phyloP scores from a whole-genome alignment of 805 yeast species.

The Scheffersomyces ergatensis region DNA sequence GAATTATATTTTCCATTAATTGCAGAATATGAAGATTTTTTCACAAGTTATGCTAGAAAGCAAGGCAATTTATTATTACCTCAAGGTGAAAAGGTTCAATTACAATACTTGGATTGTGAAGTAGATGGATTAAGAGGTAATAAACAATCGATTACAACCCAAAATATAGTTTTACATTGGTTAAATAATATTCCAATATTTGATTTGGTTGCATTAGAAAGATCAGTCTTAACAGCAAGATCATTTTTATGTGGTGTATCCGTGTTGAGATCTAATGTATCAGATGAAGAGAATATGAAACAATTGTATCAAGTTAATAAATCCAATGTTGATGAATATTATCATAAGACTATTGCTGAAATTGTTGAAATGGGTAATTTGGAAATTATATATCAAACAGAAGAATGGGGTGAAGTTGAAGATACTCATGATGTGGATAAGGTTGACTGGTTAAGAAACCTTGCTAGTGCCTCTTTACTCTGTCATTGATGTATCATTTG shows the following conservation, averaged over 20 bases:
- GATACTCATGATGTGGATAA: slow-evolving; percentile 98
- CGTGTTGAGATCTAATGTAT: slow-evolving; percentile 49
- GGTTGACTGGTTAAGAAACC: slow-evolving; percentile 79
- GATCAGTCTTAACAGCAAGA: slow-evolving; percentile 81
- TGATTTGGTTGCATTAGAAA: slow-evolving; percentile 86
- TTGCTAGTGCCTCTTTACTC: slow-evolving; percentile 69
- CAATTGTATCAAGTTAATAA: slow-evolving; percentile 36
- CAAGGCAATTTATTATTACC: slow-evolving; percentile 21
- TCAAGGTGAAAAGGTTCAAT: slow-evolving; percentile 27
- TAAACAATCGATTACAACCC: slow-evolving; percentile 59
- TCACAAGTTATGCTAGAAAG: slow-evolving; percentile 40
- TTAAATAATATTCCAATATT: slow-evolving; percentile 60
- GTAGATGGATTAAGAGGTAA: slow-evolving; percentile 79
- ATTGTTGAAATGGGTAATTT: slow-evolving; percentile 74
- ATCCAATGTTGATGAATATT: slow-evolving; percentile 24
- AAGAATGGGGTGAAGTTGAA: slow-evolving; percentile 97
- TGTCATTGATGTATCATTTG: no score
- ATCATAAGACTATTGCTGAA: slow-evolving; percentile 56
- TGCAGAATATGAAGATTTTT: slow-evolving; percentile 57
- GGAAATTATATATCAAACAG: slow-evolving; percentile 82
- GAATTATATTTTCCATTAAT: slow-evolving; percentile 74
- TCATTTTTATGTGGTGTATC: slow-evolving; percentile 82
- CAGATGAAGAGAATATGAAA: slow-evolving; percentile 14
- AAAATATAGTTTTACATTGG: slow-evolving; percentile 63
- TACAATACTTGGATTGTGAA: slow-evolving; percentile 76